phyloP scores from a whole-genome alignment of 768 basidiomycete genomes.

The Rickenella mellea region DNA sequence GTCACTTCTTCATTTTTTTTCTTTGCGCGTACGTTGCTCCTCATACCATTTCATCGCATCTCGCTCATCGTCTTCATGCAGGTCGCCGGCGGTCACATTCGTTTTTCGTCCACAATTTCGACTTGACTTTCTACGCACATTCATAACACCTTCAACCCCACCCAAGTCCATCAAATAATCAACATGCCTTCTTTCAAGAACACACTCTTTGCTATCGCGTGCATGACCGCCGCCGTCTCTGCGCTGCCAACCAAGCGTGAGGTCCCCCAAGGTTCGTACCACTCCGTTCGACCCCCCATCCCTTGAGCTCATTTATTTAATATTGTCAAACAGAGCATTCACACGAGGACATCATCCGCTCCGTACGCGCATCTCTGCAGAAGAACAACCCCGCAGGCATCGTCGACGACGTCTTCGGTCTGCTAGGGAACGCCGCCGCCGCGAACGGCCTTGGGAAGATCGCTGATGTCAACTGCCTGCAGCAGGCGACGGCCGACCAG shows the following conservation, averaged over 20 bases:
- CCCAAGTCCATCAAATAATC: conserved; percentile 7
- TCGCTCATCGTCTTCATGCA: background rate
- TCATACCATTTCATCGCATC: background rate
- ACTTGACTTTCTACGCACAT: no score
- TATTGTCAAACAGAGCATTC: conserved; percentile 41
- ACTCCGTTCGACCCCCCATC: conserved; percentile 5
- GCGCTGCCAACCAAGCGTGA: conserved; percentile 45
- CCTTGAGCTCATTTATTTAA: background rate
- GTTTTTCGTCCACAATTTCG: conserved; percentile 4
- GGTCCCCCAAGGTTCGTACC: conserved; percentile 50
- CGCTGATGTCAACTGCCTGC: conserved; percentile 50
- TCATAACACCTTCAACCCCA: conserved; percentile 9
- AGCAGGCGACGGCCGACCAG: conserved; percentile 57
- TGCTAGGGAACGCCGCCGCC: conserved; percentile 60
- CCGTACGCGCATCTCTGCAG: conserved; percentile 36
- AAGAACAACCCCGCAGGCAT: conserved; percentile 53
- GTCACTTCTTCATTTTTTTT: conserved; percentile 22
- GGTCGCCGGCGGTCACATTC: conserved; percentile 14
- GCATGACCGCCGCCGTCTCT: conserved; percentile 21
- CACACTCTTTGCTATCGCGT: conserved; percentile 25
- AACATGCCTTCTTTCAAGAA: conserved; percentile 29
- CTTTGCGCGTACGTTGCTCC: background rate
- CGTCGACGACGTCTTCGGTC: conserved; percentile 52
- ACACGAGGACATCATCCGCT: conserved; percentile 46
- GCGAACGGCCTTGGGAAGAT: conserved; percentile 42